Evolutionary conservation across 139 green algal species (phyloP).

Genomic region (Chlorella sp.): DNA sequence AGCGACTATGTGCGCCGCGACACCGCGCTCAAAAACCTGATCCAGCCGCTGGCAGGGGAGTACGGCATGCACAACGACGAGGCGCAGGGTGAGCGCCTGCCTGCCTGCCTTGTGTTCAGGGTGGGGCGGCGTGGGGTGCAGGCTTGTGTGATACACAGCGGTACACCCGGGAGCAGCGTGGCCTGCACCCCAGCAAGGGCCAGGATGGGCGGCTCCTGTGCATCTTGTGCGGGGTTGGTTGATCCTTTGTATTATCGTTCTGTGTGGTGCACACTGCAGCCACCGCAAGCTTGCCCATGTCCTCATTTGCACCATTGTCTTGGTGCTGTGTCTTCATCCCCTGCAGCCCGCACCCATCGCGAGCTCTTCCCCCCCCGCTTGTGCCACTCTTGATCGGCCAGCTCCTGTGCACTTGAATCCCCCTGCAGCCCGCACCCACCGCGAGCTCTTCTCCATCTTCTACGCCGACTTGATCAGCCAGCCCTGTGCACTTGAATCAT

Average conservation of each 20-base stretch:
- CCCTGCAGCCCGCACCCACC: conserved; percentile 67
- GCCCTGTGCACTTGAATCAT: too few species aligned
- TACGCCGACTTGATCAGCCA: too few species aligned
- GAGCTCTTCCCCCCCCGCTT: conserved; percentile 92
- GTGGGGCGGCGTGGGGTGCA: neutral
- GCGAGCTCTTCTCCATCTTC: conserved; percentile 91
- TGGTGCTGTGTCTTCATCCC: neutral
- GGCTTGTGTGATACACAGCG: too few species aligned
- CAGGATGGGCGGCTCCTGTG: conserved; percentile 61
- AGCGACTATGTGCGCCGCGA: conserved; percentile 87
- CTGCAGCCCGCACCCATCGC: conserved; percentile 72
- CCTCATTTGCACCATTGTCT: neutral
- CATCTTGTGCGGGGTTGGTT: too few species aligned
- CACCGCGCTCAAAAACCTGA: conserved; percentile 86
- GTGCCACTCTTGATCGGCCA: too few species aligned
- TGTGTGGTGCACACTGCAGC: neutral
- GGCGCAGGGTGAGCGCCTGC: conserved; percentile 68
- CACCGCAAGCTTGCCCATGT: neutral
- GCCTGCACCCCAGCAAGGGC: conserved; percentile 85
- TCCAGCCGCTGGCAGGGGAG: conserved; percentile 93
- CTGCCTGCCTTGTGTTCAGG: neutral
- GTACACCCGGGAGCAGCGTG: conserved; percentile 79
- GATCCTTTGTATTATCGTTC: too few species aligned
- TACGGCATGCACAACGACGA: conserved; percentile 94
- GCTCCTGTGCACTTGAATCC: too few species aligned